phyloP scores from a whole-genome alignment of 2,329 filamentous ascomycete species.

The Colletotrichum sp. region DNA sequence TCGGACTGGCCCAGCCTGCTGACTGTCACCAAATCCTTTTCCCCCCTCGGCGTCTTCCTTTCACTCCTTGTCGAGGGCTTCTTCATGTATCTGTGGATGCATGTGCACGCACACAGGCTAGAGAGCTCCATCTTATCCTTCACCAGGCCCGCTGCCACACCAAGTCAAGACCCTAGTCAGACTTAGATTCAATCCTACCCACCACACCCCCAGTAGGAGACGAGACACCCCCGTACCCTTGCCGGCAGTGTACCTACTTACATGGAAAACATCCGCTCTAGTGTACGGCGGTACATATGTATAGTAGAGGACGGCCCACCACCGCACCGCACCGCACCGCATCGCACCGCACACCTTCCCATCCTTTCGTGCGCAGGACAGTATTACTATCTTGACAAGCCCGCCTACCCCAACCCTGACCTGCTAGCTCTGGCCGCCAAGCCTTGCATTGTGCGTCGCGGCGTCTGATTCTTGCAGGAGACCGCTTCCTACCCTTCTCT shows the following conservation, averaged over 20 bases:
- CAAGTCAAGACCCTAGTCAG: conserved; percentile 11
- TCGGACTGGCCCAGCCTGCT: background rate
- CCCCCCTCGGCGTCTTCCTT: background rate
- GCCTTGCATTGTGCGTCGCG: conserved; percentile 21
- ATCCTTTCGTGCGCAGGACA: conserved; percentile 5
- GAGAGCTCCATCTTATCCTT: conserved; percentile 15
- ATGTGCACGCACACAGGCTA: background rate
- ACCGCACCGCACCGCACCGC: background rate
- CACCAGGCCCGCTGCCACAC: conserved; percentile 7
- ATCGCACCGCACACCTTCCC: background rate
- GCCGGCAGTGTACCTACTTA: conserved; percentile 15
- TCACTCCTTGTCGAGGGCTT: background rate
- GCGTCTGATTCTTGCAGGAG: conserved; percentile 23
- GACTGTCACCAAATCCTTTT: background rate
- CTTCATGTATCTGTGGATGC: background rate
- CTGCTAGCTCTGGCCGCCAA: conserved; percentile 8
- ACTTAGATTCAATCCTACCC: conserved; percentile 21
- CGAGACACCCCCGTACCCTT: conserved; percentile 20
- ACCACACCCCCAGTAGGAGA: conserved; percentile 17
- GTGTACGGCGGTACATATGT: conserved; percentile 21
- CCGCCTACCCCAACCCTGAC: conserved; percentile 17
- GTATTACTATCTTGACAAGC: conserved; percentile 21
- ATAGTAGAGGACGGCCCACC: conserved; percentile 15
- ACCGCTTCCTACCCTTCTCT: conserved; percentile 4
- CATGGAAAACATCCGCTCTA: conserved; percentile 1